Evolutionary conservation across 1,284 basidiomycete genomes (phyloP).

Genomic region (Ceratobasidium sp.): DNA sequence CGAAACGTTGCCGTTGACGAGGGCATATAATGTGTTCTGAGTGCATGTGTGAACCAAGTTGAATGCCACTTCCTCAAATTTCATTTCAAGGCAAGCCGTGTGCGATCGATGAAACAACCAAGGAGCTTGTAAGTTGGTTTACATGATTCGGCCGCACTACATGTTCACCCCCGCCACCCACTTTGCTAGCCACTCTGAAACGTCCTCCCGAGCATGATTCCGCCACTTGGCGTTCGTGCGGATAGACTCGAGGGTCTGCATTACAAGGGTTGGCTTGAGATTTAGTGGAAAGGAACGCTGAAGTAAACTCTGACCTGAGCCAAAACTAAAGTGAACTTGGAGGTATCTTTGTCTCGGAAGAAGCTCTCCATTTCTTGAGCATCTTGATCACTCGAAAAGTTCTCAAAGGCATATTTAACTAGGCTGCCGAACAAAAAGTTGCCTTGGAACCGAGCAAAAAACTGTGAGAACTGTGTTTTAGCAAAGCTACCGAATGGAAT

Average conservation of each 20-base stretch:
- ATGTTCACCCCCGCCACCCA: too few relatives aligned
- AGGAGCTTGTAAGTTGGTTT: too few relatives aligned
- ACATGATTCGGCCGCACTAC: too few relatives aligned
- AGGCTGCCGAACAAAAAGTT: slow-evolving; percentile 65
- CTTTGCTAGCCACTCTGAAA: slow-evolving; percentile 4
- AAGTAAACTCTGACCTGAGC: slow-evolving; percentile 54
- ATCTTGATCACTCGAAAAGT: slow-evolving; percentile 75
- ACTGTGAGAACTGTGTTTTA: slow-evolving; percentile 55
- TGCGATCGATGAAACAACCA: too few relatives aligned
- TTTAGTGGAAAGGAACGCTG: not conserved
- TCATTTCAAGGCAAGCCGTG: not conserved
- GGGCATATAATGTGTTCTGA: slow-evolving; percentile 79
- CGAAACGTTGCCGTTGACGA: slow-evolving; percentile 72
- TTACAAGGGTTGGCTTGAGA: too few relatives aligned
- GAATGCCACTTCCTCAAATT: not conserved
- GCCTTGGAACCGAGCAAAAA: slow-evolving; percentile 75
- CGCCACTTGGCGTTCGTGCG: slow-evolving; percentile 22
- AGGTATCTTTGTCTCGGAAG: slow-evolving; percentile 66
- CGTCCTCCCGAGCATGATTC: not conserved
- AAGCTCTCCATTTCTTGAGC: slow-evolving; percentile 71
- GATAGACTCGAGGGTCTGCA: slow-evolving; percentile 28
- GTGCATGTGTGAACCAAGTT: not conserved
- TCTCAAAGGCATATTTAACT: slow-evolving; percentile 68
- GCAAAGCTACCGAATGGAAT: not conserved
- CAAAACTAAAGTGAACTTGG: slow-evolving; percentile 59